These are phyloP conservation scores for Withania somnifera DNA, from an alignment of 305 asterid species.

Conservation along the genomic window DNA sequence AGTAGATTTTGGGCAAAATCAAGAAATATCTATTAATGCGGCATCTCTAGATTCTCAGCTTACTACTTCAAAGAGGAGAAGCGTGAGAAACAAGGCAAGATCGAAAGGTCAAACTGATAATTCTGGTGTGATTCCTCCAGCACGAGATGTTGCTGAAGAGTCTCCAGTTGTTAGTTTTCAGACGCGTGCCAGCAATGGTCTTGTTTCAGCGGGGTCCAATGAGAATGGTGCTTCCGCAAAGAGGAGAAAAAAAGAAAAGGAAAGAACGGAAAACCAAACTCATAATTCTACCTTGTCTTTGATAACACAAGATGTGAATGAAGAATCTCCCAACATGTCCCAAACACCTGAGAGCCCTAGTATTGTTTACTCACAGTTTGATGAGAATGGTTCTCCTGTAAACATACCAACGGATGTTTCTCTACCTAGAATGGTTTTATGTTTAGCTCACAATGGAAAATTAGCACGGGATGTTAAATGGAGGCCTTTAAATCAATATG, in stretches of 20 bases:
- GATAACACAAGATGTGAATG: slow-evolving; percentile 20
- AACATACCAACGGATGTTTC: slow-evolving; percentile 45
- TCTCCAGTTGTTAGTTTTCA: slow-evolving; percentile 16
- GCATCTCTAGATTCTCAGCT: slow-evolving; percentile 13
- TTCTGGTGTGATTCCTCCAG: slow-evolving; percentile 11
- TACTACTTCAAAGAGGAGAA: slow-evolving; percentile 17
- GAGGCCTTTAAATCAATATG: slow-evolving; percentile 50
- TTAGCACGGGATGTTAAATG: slow-evolving; percentile 94
- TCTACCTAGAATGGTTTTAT: slow-evolving; percentile 73
- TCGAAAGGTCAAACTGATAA: slow-evolving; percentile 15
- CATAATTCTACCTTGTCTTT: slow-evolving; percentile 10
- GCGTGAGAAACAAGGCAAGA: slow-evolving; percentile 17
- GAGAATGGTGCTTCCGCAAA: slow-evolving; percentile 19
- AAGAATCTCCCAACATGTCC: slow-evolving; percentile 15
- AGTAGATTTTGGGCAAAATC: slow-evolving; percentile 18
- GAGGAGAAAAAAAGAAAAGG: slow-evolving; percentile 15
- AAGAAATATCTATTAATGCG: slow-evolving; percentile 5
- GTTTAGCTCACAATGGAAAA: slow-evolving; percentile 90
- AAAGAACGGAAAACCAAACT: slow-evolving; percentile 14
- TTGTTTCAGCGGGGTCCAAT: slow-evolving; percentile 19
- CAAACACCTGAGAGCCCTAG: slow-evolving; percentile 10
- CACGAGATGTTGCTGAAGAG: slow-evolving; percentile 23
- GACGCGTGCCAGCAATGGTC: slow-evolving; percentile 10
- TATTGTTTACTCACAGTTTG: slow-evolving; percentile 17
- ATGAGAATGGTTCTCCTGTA: slow-evolving; percentile 12